Conservation (phyloP, 495 filamentous ascomycete genomes). For the Mytilinidion resinicola region DNA sequence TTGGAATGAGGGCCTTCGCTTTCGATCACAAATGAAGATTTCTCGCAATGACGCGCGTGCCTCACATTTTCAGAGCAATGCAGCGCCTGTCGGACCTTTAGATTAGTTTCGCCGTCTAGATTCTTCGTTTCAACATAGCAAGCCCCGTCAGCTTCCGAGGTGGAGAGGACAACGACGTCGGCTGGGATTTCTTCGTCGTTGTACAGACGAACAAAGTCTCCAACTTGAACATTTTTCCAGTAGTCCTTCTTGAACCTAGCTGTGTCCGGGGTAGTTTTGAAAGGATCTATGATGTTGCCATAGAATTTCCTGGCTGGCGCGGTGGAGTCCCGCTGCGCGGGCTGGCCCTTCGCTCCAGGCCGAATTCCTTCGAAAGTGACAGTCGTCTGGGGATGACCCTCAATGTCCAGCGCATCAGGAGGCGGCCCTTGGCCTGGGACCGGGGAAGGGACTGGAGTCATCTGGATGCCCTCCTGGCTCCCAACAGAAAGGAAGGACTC, state of each 20-base stretch:
- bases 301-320: slow-evolving; percentile 37
- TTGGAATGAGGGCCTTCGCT: slow-evolving; percentile 90
- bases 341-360: slow-evolving; percentile 1
- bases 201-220: slow-evolving; percentile 94
- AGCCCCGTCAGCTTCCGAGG: slow-evolving; percentile 87
- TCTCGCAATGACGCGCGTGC: slow-evolving; percentile 88
- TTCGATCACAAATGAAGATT: slow-evolving; percentile 77
- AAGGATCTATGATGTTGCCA: slow-evolving; percentile 60
- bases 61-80: slow-evolving; percentile 76
- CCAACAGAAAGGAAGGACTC: slow-evolving; percentile 52
- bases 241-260: slow-evolving; percentile 84
- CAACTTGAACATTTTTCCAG: slow-evolving; percentile 95
- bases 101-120: slow-evolving; percentile 93
- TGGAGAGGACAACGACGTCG: slow-evolving; percentile 91
- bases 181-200: slow-evolving; percentile 94
- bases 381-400: slow-evolving; percentile 2
- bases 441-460: slow-evolving; percentile 91
- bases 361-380: slow-evolving; percentile 18
- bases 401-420: slow-evolving; percentile 24
- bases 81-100: slow-evolving; percentile 90
- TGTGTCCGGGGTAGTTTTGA: slow-evolving; percentile 51
- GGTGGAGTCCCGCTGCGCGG: neutral
- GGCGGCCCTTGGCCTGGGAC: slow-evolving; percentile 46
- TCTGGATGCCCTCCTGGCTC: slow-evolving; percentile 60
- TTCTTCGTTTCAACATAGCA: slow-evolving; percentile 99